These are phyloP conservation scores for Ceratobasidium sp. DNA, from an alignment of 1,284 basidiomycete species.

Conservation along the genomic window DNA sequence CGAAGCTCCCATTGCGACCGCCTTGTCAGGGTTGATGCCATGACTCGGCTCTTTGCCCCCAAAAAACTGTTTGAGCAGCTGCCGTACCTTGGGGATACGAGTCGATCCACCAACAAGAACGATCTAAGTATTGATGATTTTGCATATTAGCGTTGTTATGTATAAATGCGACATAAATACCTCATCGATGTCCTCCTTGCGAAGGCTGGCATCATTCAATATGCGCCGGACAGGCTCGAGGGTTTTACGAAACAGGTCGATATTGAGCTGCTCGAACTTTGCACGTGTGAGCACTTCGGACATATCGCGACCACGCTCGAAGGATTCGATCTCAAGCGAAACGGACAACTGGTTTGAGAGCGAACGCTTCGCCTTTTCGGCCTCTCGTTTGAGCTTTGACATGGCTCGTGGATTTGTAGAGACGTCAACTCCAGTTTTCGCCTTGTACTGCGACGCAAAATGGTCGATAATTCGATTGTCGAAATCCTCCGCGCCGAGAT, in stretches of 20 bases:
- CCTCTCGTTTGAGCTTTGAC: conserved; percentile 70
- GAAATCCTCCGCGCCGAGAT: conserved; percentile 65
- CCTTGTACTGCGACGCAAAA: conserved; percentile 66
- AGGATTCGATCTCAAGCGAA: conserved; percentile 71
- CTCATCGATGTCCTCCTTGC: conserved; percentile 72
- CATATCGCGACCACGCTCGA: conserved; percentile 71
- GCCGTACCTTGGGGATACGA: conserved; percentile 71
- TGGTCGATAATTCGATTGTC: conserved; percentile 69
- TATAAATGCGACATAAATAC: conserved; percentile 68
- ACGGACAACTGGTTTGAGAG: conserved; percentile 69
- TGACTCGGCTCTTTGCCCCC: conserved; percentile 64
- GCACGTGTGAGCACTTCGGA: conserved; percentile 69
- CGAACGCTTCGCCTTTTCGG: conserved; percentile 66
- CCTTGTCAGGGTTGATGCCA: conserved; percentile 98
- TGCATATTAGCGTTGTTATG: too few species aligned
- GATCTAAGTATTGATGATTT: conserved; percentile 61
- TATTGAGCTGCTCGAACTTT: conserved; percentile 74
- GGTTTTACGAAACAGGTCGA: conserved; percentile 72
- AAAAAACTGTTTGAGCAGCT: conserved; percentile 68
- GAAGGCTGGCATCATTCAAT: conserved; percentile 70
- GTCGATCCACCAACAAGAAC: conserved; percentile 72
- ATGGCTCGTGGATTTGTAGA: conserved; percentile 64
- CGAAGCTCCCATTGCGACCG: conserved; percentile 98
- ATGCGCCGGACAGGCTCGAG: conserved; percentile 75
- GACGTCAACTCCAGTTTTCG: conserved; percentile 66